These are phyloP conservation scores for Xylaria scruposa DNA, from an alignment of 495 filamentous ascomycete genomes.

Conservation along the genomic window DNA sequence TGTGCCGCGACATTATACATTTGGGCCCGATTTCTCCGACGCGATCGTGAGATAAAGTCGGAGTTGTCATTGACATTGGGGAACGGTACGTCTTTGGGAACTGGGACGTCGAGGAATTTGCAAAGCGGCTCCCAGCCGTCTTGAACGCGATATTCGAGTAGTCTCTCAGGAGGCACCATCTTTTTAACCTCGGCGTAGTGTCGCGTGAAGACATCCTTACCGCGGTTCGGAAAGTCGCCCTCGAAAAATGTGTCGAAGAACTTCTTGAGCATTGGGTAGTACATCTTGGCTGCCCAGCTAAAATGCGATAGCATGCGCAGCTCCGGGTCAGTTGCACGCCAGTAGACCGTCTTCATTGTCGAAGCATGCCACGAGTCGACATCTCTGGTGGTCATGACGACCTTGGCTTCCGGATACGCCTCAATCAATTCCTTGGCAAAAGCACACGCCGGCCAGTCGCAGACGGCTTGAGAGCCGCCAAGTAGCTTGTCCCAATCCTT, in stretches of 20 bases:
- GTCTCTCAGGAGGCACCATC: conserved; percentile 41
- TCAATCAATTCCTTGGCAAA: conserved; percentile 72
- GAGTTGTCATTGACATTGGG: conserved; percentile 54
- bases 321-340: conserved; percentile 63
- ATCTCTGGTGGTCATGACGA: conserved; percentile 68
- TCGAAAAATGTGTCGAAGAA: conserved; percentile 59
- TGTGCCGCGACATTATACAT: conserved; percentile 66
- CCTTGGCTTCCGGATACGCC: conserved; percentile 73
- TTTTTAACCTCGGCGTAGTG: conserved; percentile 40
- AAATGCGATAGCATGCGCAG: conserved; percentile 59
- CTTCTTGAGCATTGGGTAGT: conserved; percentile 65
- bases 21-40: conserved; percentile 64
- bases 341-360: conserved; percentile 55
- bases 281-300: conserved; percentile 64
- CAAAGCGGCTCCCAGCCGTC: conserved; percentile 73
- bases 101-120: conserved; percentile 66
- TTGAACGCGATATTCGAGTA: conserved; percentile 69
- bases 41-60: conserved; percentile 66
- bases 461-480: conserved; percentile 66
- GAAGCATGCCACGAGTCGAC: conserved; percentile 53
- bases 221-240: conserved; percentile 35
- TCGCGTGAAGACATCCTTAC: conserved; percentile 34
- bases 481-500: conserved; percentile 73
- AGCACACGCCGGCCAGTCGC: conserved; percentile 69
- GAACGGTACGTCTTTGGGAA: conserved; percentile 58